Base-by-base conservation (phyloP, 345 rosid genomes). In the Rhodomyrtus tomentosa region DNA sequence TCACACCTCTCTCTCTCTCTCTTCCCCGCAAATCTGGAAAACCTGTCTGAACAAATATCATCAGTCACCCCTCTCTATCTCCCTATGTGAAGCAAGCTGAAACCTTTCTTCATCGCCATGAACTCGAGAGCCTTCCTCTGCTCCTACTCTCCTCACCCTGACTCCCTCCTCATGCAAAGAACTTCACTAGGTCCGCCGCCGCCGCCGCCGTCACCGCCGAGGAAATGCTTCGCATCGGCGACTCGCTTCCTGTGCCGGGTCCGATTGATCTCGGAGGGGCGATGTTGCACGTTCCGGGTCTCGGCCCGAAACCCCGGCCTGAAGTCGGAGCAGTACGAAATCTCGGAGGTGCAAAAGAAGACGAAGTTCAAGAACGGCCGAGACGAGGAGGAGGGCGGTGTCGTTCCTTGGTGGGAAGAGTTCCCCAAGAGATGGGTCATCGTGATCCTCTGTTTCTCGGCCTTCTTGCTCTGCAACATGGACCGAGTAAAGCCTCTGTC, bases 391-490 rank as follows among this genome's bases (percentile, higher is more conserved):
- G 90, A 87, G 25, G 86, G 83, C 80, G 86, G 84, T 80, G 84
- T 89, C 29, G 87, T 86, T 50, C 93, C 95, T 14, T 94, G 98
- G 98, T 95, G 96, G 99, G 89, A 96, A 83, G 88, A 92, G 90
- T 94, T 95, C 85, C 98, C 98, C 14, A 96, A 94, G 86, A 93
- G 99, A 80, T 96, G 98, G 98, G 90, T 93, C 83, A 94, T 95
- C 13, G 99, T 95, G 49, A 74, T 94, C 51, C 83, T 96, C 87
- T 96, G 99, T 89, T 96, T 92, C 89, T 93, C 95, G 18, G 93
- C 98, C 56, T 96, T 95, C 84, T 92, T 95, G 88, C 95, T 96
- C 27, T 95, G 97, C 87, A 96, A 96, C 52, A 94, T 96, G 98
- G 99, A 95, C 82, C 90, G 98, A 86, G 98, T 96, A 92, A 88